A percentile compares a stretch with the other conserved stretches of the same genome.
phyloP scores from a whole-genome alignment of 2,329 filamentous ascomycete species.

The Cytospora paraplurivora region DNA sequence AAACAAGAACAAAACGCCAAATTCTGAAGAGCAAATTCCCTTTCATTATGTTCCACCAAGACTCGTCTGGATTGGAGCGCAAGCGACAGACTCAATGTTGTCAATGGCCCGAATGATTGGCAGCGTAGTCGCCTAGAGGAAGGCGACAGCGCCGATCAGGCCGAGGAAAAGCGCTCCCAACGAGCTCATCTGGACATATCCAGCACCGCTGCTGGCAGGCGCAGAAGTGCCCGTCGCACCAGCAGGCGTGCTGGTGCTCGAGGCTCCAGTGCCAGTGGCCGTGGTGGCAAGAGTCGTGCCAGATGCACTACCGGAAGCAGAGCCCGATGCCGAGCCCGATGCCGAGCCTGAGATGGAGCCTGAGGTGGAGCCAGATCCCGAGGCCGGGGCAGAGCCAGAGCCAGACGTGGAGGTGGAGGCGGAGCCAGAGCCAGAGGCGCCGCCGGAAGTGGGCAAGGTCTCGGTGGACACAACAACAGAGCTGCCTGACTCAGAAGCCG shows the following conservation, averaged over 20 bases:
- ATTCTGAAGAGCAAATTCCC: background rate
- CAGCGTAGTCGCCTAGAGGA: slow-evolving; percentile 37
- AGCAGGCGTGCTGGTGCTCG: slow-evolving; percentile 26
- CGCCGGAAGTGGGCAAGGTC: slow-evolving; percentile 26
- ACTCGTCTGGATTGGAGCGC: background rate
- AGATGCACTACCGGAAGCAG: slow-evolving; percentile 27
- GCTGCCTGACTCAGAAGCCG: slow-evolving; percentile 29
- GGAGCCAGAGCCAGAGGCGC: slow-evolving; percentile 10
- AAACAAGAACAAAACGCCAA: slow-evolving; percentile 14
- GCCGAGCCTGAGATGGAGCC: slow-evolving; percentile 30
- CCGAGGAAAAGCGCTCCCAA: slow-evolving; percentile 40
- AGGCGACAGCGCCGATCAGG: slow-evolving; percentile 39
- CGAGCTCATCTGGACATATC: slow-evolving; percentile 37
- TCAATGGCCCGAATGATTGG: slow-evolving; percentile 2
- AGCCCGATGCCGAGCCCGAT: slow-evolving; percentile 16
- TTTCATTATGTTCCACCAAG: slow-evolving; percentile 17
- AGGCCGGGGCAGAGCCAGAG: slow-evolving; percentile 5
- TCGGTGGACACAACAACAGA: slow-evolving; percentile 30
- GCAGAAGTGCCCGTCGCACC: slow-evolving; percentile 33
- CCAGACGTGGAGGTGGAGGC: background rate
- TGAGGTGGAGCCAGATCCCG: slow-evolving; percentile 10
- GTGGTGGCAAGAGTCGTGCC: slow-evolving; percentile 29
- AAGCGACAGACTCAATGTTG: background rate
- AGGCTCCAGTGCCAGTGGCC: slow-evolving; percentile 30
- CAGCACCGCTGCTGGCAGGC: slow-evolving; percentile 36